These are phyloP conservation scores for Heterobasidion occidentale DNA, from an alignment of 1,284 basidiomycete genomes.

Conservation along the genomic window DNA sequence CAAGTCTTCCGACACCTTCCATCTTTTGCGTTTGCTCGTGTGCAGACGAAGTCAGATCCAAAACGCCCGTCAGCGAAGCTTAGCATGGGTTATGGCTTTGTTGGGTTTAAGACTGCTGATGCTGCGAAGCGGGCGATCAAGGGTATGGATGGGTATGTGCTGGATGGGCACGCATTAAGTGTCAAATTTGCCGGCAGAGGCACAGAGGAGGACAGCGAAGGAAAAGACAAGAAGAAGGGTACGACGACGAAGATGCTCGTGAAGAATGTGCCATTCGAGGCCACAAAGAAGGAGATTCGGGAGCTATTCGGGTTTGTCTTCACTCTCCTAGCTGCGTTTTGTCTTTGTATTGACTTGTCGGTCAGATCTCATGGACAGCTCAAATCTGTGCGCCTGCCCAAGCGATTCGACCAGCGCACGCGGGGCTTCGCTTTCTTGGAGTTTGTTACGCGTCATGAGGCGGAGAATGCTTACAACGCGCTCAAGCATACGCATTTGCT, in stretches of 20 bases:
- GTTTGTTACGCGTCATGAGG: slow-evolving; percentile 81
- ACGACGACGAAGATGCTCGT: slow-evolving; percentile 87
- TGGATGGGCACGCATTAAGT: slow-evolving; percentile 84
- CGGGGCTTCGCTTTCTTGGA: slow-evolving; percentile 97
- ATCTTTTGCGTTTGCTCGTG: slow-evolving; percentile 81
- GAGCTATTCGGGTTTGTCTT: slow-evolving; percentile 74
- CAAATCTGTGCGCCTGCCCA: slow-evolving; percentile 85
- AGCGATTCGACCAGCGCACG: slow-evolving; percentile 78
- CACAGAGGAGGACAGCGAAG: slow-evolving; percentile 40
- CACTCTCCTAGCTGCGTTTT: slow-evolving; percentile 3
- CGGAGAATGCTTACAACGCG: slow-evolving; percentile 77
- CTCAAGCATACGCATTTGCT: slow-evolving; percentile 93
- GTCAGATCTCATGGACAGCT: slow-evolving; percentile 81
- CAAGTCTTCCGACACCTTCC: slow-evolving; percentile 73
- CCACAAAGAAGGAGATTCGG: slow-evolving; percentile 86
- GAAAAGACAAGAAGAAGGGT: slow-evolving; percentile 36
- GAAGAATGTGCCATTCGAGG: slow-evolving; percentile 98
- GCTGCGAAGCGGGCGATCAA: slow-evolving; percentile 73
- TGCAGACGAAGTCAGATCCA: slow-evolving; percentile 89
- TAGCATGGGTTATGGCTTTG: slow-evolving; percentile 96
- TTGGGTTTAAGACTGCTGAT: slow-evolving; percentile 79
- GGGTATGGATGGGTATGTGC: slow-evolving; percentile 73
- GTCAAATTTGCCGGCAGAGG: slow-evolving; percentile 89
- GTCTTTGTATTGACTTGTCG: slow-evolving; percentile 1
- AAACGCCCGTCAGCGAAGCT: slow-evolving; percentile 61